Evolutionary conservation across 2,329 filamentous ascomycete species (phyloP), one percentile per base, ranked within the genome.

Genomic region (Fusarium nematophilum): DNA sequence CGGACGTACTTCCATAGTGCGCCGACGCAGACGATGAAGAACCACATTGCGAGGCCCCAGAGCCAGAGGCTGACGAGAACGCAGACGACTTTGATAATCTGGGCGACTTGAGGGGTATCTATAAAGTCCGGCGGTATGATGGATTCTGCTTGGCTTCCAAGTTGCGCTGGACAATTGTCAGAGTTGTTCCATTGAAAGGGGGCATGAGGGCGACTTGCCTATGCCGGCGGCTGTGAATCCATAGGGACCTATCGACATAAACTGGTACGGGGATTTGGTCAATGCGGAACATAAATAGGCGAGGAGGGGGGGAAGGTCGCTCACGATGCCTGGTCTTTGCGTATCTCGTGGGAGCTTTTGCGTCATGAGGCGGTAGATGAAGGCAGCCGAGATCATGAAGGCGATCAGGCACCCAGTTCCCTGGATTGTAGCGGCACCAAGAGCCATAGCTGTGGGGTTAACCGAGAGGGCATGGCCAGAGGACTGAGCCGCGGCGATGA

Each of bases 331-430:
- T 1, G 92, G 92, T 9, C 91, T 85, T 15, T 92, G 83, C 34
- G 84, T 87, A 69, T 94, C 91, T 49, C 85, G 83, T 0, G 92
- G 92, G 0, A 96, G 80, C 68, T 95, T 95, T 69, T 94, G 90
- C 0, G 91, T 94, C 91, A 95, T 95, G 23, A 96, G 82, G 25
- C 92, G 86, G 72, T 95, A 95, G 43, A 96, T 85, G 70, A 93
- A 95, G 43, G 92, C 90, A 1, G 90, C 86, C 59, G 92, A 93
- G 21, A 96, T 90, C 88, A 93, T 93, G 54, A 94, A 83, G 40
- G 80, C 81, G 38, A 86, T 83, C 3, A 86, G 73, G 57, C 83
- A 86, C 0, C 83, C 83, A 2, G 81, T 83, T 6, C 83, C 84
- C 64, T 86, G 83, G 1, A 81, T 75, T 0, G 81, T 77, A 17